Evolutionary conservation across 2,329 filamentous ascomycete genomes (phyloP).

Genomic region (Penicillium psychrosexuale): DNA sequence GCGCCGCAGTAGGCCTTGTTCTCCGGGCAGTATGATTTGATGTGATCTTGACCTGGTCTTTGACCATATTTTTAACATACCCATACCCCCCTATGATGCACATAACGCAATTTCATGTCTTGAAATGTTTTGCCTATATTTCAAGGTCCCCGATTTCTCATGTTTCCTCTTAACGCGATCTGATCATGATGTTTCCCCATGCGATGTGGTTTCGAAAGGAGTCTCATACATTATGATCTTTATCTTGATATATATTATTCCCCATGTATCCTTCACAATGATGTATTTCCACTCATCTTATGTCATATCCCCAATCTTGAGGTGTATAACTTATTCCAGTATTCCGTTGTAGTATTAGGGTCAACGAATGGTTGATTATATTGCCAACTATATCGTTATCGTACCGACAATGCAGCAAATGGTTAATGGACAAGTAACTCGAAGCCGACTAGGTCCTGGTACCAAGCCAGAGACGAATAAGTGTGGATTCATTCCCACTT

Average conservation of each 20-base stretch:
- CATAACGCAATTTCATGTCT: constrained; percentile 22
- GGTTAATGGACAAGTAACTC: not conserved
- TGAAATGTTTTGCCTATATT: constrained; percentile 12
- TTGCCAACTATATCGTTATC: not conserved
- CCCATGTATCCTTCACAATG: constrained; percentile 5
- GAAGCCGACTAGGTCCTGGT: not conserved
- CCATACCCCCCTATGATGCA: constrained; percentile 21
- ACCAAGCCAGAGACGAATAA: not conserved
- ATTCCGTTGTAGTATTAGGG: not conserved
- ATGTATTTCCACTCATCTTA: constrained; percentile 1
- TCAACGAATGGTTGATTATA: not conserved
- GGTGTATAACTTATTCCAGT: not conserved
- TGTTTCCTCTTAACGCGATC: constrained; percentile 11
- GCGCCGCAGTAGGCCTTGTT: constrained; percentile 11
- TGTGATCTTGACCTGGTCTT: constrained; percentile 21
- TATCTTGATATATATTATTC: constrained; percentile 9
- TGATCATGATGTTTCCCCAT: constrained; percentile 9
- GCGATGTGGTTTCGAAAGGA: constrained; percentile 2
- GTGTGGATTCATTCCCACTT: not conserved
- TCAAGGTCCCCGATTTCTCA: constrained; percentile 11
- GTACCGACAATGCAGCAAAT: too few relatives aligned
- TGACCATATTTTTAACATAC: constrained; percentile 22
- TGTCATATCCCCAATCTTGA: not conserved
- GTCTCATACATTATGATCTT: not conserved
- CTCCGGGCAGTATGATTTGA: constrained; percentile 17